Percentiles rank a stretch among this genome's conserved stretches.
phyloP scores from a whole-genome alignment of 192 early-diverging fungal species.

The Tieghemiomyces parasiticus region DNA sequence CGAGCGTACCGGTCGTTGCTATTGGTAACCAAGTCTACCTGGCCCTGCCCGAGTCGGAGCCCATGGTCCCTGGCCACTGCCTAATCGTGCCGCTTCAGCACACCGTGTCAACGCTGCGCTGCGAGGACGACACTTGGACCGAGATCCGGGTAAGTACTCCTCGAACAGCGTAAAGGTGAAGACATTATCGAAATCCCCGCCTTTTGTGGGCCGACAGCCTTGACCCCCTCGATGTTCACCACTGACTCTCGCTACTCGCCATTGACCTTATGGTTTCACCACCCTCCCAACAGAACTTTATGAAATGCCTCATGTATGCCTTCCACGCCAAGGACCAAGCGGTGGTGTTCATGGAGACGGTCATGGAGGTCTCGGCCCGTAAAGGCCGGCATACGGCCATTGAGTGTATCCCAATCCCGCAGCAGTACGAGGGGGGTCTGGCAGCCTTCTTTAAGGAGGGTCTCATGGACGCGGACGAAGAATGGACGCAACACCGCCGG shows the following conservation, averaged over 20 bases:
- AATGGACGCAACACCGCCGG: slow-evolving; percentile 80
- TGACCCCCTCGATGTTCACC: too few relatives aligned
- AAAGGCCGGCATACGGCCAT: slow-evolving; percentile 61
- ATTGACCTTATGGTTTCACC: too few relatives aligned
- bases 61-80: slow-evolving; percentile 75
- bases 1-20: slow-evolving; percentile 53
- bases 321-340: slow-evolving; percentile 49
- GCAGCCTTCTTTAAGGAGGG: slow-evolving; percentile 85
- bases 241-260: too few relatives aligned
- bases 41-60: slow-evolving; percentile 51
- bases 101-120: slow-evolving; percentile 60
- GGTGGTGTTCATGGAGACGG: slow-evolving; percentile 83
- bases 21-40: slow-evolving; percentile 67
- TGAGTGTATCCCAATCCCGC: slow-evolving; percentile 84
- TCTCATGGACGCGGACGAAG: slow-evolving; percentile 55
- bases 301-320: slow-evolving; percentile 88
- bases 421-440: slow-evolving; percentile 51
- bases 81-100: slow-evolving; percentile 86
- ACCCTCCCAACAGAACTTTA: slow-evolving; percentile 91
- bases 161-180: background rate
- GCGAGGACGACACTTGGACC: slow-evolving; percentile 84
- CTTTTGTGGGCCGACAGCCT: slow-evolving; percentile 8
- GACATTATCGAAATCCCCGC: background rate
- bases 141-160: slow-evolving; percentile 60
- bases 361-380: slow-evolving; percentile 54